Evolutionary conservation across 768 basidiomycete species (phyloP).

Genomic region (Pleurotus pulmonarius): DNA sequence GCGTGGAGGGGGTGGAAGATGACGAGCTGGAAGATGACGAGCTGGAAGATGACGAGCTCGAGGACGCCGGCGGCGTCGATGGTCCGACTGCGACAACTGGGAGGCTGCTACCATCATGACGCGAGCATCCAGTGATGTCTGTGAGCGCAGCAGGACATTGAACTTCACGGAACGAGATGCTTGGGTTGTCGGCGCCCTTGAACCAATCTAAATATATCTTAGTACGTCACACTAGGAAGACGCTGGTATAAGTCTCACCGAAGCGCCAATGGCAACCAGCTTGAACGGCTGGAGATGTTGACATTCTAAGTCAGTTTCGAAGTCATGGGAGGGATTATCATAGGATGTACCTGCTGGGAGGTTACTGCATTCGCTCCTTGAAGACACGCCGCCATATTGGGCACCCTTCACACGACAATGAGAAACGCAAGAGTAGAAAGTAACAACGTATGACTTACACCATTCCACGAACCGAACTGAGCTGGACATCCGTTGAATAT

Average conservation of each 20-base stretch:
- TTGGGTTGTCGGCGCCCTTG: slow-evolving; percentile 4
- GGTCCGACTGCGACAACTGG: not conserved
- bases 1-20: not conserved
- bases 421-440: not conserved
- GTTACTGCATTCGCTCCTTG: not conserved
- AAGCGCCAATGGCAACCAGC: slow-evolving; percentile 7
- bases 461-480: slow-evolving; percentile 7
- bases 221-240: not conserved
- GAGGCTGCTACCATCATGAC: not conserved
- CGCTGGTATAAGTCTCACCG: not conserved
- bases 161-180: not conserved
- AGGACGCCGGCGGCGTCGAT: not conserved
- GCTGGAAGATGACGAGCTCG: not conserved
- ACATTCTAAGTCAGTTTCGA: not conserved
- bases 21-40: not conserved
- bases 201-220: slow-evolving; percentile 1
- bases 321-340: not conserved
- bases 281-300: not conserved
- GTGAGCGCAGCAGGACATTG: slow-evolving; percentile 4
- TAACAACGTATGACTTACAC: not conserved
- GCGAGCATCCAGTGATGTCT: slow-evolving; percentile 3
- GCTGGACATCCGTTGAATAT: slow-evolving; percentile 5
- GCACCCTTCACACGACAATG: not conserved
- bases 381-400: slow-evolving; percentile 2
- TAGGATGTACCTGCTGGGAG: not conserved